A percentile compares a stretch with the other conserved stretches of the same genome.
phyloP scores from a whole-genome alignment of 208 protist genomes.

The Crithidia fasciculata region DNA sequence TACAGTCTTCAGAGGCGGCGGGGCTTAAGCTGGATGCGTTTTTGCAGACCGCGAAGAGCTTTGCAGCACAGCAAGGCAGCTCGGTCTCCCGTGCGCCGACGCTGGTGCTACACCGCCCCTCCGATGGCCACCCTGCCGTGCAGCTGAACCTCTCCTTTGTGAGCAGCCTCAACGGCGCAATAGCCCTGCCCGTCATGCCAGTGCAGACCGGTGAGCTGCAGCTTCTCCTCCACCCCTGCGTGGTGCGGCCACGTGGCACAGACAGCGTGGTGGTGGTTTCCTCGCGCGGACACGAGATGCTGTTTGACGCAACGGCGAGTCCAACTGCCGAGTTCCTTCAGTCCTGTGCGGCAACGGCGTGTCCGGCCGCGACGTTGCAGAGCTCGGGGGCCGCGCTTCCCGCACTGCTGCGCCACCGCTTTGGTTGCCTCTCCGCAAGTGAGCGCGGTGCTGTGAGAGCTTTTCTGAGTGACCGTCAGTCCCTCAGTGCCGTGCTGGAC shows the following conservation, averaged over 20 bases:
- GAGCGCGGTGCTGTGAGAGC: slow-evolving; percentile 21
- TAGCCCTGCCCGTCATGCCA: slow-evolving; percentile 47
- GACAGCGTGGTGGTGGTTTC: not conserved
- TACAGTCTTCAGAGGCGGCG: slow-evolving; percentile 1
- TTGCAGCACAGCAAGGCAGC: slow-evolving; percentile 7
- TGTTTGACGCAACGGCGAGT: slow-evolving; percentile 48
- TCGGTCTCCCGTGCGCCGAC: slow-evolving; percentile 24
- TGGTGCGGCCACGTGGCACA: not conserved
- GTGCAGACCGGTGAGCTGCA: slow-evolving; percentile 59
- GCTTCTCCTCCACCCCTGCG: slow-evolving; percentile 20
- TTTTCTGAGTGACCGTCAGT: slow-evolving; percentile 3
- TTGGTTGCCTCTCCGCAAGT: slow-evolving; percentile 4
- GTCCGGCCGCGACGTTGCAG: slow-evolving; percentile 13
- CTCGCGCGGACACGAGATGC: slow-evolving; percentile 27
- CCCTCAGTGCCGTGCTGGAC: slow-evolving; percentile 36
- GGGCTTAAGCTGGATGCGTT: slow-evolving; percentile 30
- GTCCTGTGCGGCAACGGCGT: slow-evolving; percentile 8
- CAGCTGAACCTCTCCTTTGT: slow-evolving; percentile 17
- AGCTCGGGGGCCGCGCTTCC: slow-evolving; percentile 1
- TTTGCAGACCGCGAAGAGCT: slow-evolving; percentile 21
- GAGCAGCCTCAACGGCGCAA: not conserved
- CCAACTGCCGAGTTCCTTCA: slow-evolving; percentile 33
- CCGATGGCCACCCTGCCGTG: slow-evolving; percentile 32
- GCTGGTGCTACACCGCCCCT: slow-evolving; percentile 50
- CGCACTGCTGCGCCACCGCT: slow-evolving; percentile 13